Base-by-base conservation (phyloP, 169 alveolate species). In the Plasmodium berghei region DNA sequence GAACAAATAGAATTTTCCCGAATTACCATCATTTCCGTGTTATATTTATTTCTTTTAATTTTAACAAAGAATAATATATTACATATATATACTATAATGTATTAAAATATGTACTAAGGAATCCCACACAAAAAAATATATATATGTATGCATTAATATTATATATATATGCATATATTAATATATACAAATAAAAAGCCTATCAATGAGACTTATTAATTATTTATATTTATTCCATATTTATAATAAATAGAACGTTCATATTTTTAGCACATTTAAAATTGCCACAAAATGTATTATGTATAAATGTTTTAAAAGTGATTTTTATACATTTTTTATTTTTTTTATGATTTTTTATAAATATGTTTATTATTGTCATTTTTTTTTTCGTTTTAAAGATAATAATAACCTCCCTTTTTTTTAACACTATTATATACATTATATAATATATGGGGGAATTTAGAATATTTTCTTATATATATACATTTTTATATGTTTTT, bases 341-440 rank as follows among this genome's bases (percentile, higher is more conserved):
- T 66, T 75, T 69, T 63, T 75, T 75, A 48, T 74, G 52, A 54
- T 74, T 62, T 62, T 16, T 46, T 16, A 34, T 14, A 64, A 40
- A 24, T n/a, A 40, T 40, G 48, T 61, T 74, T 28, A 56, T 26
- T 63, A 22, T 28, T n/a, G 16, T 61, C 45, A 12, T 46, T 69
- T 24, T 61, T 75, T 46, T 72, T 54, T 40, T 45, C 10, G 49
- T 59, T 59, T 55, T 52, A 9, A 70, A 70, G 24, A 46, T 20
- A 9, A 9, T 45, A 45, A 56, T 26, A 20, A 2, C 8, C 10
- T 64, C 18, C 42, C 46, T 72, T 72, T 72, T 72, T 70, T 72
- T 72, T 72, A 34, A 72, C 70, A 26, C 10, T 55, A 40, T 70
- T 52, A 16, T 16, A 16, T 52, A 16, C 10, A 16, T n/a, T 14